These are phyloP conservation scores for Panicum virgatum DNA, from an alignment of 202 grass and related monocot species.

Conservation along the genomic window DNA sequence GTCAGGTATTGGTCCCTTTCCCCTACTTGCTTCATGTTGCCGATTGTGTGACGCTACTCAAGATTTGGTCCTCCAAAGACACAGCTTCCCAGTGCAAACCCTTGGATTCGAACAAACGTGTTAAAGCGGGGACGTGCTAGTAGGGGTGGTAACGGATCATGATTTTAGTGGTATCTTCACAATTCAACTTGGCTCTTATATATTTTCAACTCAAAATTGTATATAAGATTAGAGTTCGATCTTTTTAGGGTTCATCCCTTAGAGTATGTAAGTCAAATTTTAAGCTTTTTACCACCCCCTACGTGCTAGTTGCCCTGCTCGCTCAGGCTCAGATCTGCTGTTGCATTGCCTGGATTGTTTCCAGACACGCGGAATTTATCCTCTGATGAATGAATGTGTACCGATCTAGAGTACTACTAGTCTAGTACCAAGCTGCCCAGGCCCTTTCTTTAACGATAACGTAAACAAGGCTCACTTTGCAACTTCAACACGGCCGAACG, in stretches of 20 bases:
- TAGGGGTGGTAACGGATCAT: too few relatives aligned
- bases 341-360: neutral
- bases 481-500: conserved; percentile 29
- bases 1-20: neutral
- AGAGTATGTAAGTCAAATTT: too few relatives aligned
- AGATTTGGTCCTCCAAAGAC: neutral
- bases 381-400: neutral
- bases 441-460: conserved; percentile 29
- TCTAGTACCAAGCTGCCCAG: conserved; percentile 24
- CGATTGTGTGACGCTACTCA: neutral
- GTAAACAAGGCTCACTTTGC: conserved; percentile 18
- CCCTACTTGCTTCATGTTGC: neutral
- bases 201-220: too few relatives aligned
- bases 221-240: too few relatives aligned
- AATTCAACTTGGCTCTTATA: too few relatives aligned
- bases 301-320: too few relatives aligned
- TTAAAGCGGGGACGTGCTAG: neutral
- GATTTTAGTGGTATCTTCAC: too few relatives aligned
- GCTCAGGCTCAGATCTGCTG: neutral
- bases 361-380: neutral
- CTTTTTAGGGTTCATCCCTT: too few relatives aligned
- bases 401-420: too few relatives aligned
- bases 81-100: neutral
- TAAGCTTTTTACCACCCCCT: too few relatives aligned
- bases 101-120: neutral